A percentile compares a stretch with the other conserved stretches of the same genome.
These are phyloP conservation scores for Punctularia strigosozonata DNA, from an alignment of 768 basidiomycete genomes.

Conservation along the genomic window DNA sequence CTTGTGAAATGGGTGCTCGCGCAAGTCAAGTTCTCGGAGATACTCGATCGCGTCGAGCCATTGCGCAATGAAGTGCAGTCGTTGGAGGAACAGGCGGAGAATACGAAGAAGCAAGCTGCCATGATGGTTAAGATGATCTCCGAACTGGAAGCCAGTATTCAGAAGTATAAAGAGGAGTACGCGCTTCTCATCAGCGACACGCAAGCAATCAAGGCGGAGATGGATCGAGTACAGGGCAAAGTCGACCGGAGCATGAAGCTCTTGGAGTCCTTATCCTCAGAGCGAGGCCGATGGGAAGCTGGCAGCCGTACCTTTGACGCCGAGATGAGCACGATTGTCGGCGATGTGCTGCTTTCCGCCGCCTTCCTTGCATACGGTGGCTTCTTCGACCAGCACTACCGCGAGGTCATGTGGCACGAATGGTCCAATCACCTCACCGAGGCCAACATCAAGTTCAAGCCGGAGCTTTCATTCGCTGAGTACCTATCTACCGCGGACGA, in stretches of 20 bases:
- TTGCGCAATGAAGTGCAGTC: constrained; percentile 91
- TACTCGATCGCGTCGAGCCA: constrained; percentile 93
- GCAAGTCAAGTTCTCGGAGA: constrained; percentile 94
- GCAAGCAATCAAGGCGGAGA: constrained; percentile 93
- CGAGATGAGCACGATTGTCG: constrained; percentile 98
- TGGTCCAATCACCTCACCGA: constrained; percentile 86
- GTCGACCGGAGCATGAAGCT: constrained; percentile 96
- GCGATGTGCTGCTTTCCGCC: constrained; percentile 90
- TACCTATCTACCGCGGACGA: constrained; percentile 97
- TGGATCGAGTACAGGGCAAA: constrained; percentile 95
- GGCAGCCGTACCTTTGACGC: constrained; percentile 93
- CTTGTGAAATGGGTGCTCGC: constrained; percentile 98
- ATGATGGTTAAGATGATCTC: constrained; percentile 87
- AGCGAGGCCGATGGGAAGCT: constrained; percentile 86
- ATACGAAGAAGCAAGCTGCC: constrained; percentile 87
- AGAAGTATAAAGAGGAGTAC: constrained; percentile 93
- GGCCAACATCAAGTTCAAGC: constrained; percentile 85
- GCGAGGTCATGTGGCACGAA: constrained; percentile 93
- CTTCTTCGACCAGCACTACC: constrained; percentile 98
- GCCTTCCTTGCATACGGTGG: constrained; percentile 96
- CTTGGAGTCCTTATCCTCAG: constrained; percentile 88
- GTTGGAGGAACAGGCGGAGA: constrained; percentile 84
- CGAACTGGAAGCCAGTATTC: constrained; percentile 88
- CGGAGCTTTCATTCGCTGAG: constrained; percentile 86
- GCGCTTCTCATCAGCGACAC: constrained; percentile 93